A percentile compares a stretch with the other conserved stretches of the same genome.
Conservation (phyloP, 208 protist species). For the Crithidia sp. region DNA sequence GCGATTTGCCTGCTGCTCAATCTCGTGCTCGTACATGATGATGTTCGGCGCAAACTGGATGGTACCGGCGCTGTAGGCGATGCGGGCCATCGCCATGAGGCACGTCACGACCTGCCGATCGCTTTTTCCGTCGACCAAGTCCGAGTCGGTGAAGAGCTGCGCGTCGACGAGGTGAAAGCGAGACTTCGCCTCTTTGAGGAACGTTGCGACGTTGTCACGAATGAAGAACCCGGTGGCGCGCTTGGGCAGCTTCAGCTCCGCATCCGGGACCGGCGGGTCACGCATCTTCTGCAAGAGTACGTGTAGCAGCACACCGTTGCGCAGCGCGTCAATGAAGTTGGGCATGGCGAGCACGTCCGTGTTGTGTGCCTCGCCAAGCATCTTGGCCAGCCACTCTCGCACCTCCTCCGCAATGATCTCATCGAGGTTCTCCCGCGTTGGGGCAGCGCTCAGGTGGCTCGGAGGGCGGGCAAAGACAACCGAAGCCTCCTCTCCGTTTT, state of each 20-base stretch:
- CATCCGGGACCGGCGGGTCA: conserved; percentile 51
- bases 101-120: conserved; percentile 82
- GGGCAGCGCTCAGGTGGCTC: conserved; percentile 33
- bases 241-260: conserved; percentile 58
- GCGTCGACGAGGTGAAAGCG: conserved; percentile 57
- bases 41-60: conserved; percentile 45
- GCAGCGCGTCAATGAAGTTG: conserved; percentile 73
- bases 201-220: conserved; percentile 76
- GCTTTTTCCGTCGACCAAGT: conserved; percentile 77
- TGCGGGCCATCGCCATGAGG: conserved; percentile 69
- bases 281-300: conserved; percentile 76
- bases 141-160: conserved; percentile 76
- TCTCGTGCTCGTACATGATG: conserved; percentile 70
- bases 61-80: conserved; percentile 52
- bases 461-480: not conserved
- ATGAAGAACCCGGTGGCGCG: conserved; percentile 69
- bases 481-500: not conserved
- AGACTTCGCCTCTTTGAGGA: conserved; percentile 45
- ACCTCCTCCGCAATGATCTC: conserved; percentile 66
- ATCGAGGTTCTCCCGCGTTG: conserved; percentile 46
- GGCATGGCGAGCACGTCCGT: conserved; percentile 30
- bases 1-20: conserved; percentile 40
- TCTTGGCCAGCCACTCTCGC: conserved; percentile 63
- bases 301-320: conserved; percentile 65
- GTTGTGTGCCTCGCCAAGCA: conserved; percentile 60